Evolutionary conservation across 2,329 filamentous ascomycete species (phyloP), one percentile per base, ranked within the genome.

Genomic region (Pestalotiopsis fici): DNA sequence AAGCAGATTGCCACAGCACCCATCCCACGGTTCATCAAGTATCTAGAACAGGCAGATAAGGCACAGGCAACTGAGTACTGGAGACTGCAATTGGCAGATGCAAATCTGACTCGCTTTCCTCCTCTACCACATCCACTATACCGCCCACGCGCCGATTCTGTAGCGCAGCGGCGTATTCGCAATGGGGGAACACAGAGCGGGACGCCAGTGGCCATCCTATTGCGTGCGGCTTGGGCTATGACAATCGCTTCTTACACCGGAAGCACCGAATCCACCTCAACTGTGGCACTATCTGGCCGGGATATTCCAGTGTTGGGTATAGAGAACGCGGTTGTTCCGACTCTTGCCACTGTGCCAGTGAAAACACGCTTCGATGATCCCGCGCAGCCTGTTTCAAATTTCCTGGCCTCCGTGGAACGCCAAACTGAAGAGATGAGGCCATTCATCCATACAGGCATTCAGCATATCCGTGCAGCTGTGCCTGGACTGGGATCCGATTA

Each of bases 141-240:
- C 31, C 61, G 23, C n/a, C 39, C 64, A 27, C 35, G 4, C 7
- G 28, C 25, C 25, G 31, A 23, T 54, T 12, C 28, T 43, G 35
- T 66, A 6, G 15, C 35, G 23, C n/a, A n/a, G n/a, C n/a, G n/a
- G n/a, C n/a, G n/a, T n/a, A n/a, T n/a, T n/a, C n/a, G n/a, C n/a
- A n/a, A n/a, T n/a, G n/a, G n/a, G n/a, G n/a, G n/a, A n/a, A n/a
- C n/a, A n/a, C n/a, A n/a, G n/a, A n/a, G n/a, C n/a, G 35, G 35
- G 55, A 21, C n/a, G 28, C 64, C n/a, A 11, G 35, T n/a, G 3
- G 21, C 39, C 6, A 39, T 50, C 11, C 37, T 66, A 3, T 35
- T 66, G 15, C 59, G 59, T 3, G 57, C 39, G 27, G 65, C 65
- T 6, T 66, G 65, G 65, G 65, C 65, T 4, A n/a, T 63, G 5